Percentiles rank a stretch among this genome's conserved stretches.
Conservation (phyloP, 768 basidiomycete species). For the Antrodiella citrinella region DNA sequence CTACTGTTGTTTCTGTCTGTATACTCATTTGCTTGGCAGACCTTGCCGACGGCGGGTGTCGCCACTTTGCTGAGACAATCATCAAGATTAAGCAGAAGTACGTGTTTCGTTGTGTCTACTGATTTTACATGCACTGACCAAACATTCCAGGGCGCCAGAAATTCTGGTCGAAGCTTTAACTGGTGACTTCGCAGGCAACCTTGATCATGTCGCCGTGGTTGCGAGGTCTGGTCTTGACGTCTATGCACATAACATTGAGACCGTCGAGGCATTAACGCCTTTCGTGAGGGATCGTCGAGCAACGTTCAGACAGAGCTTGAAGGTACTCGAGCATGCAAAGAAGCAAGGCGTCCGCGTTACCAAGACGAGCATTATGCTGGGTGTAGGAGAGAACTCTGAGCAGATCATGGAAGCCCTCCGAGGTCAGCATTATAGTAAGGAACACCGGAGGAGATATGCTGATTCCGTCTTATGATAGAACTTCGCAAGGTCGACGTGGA, state of each 20-base stretch:
- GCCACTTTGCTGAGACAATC: constrained; percentile 94
- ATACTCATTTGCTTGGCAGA: too few species aligned
- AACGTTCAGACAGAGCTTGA: constrained; percentile 77
- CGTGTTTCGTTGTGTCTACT: constrained; percentile 14
- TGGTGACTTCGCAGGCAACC: constrained; percentile 81
- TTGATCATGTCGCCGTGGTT: constrained; percentile 70
- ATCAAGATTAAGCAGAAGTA: constrained; percentile 93
- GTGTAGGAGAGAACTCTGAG: constrained; percentile 83
- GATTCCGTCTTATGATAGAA: too few species aligned
- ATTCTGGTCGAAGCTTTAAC: constrained; percentile 96
- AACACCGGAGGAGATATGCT: too few species aligned
- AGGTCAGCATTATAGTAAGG: constrained; percentile 64
- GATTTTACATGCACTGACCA: not conserved
- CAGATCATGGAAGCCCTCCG: constrained; percentile 77
- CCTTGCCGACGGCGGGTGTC: constrained; percentile 83
- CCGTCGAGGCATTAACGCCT: constrained; percentile 89
- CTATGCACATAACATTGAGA: constrained; percentile 97
- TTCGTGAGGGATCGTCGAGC: constrained; percentile 94
- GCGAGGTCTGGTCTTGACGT: constrained; percentile 94
- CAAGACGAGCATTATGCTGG: constrained; percentile 98
- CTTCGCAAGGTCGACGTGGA: constrained; percentile 85
- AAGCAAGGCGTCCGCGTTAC: constrained; percentile 79
- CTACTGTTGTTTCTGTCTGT: too few species aligned
- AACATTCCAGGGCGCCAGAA: constrained; percentile 68
- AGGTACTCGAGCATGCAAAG: constrained; percentile 79